phyloP scores from a whole-genome alignment of 495 filamentous ascomycete species.

The Hypomontagnella submonticulosa region DNA sequence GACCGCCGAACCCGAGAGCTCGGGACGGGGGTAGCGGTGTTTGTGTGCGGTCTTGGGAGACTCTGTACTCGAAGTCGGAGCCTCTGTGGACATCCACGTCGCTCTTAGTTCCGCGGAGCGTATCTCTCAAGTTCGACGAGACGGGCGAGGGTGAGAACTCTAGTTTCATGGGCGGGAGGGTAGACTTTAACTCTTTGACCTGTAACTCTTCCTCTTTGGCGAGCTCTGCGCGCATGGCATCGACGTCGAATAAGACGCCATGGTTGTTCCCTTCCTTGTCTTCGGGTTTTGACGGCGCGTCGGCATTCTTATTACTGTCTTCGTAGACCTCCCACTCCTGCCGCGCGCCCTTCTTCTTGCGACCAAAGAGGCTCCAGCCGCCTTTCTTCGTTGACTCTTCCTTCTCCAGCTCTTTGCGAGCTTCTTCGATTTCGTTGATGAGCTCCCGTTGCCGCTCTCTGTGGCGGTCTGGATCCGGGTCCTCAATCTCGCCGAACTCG shows the following conservation, averaged over 20 bases:
- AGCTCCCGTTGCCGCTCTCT: conserved; percentile 87
- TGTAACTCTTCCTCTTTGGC: conserved; percentile 75
- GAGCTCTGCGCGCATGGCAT: conserved; percentile 89
- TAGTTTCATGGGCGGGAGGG: conserved; percentile 88
- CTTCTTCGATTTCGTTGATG: conserved; percentile 96
- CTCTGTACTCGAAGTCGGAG: conserved; percentile 48
- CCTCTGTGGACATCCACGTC: conserved; percentile 49
- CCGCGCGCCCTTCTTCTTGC: conserved; percentile 79
- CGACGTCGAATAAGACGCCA: conserved; percentile 90
- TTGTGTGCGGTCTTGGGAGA: conserved; percentile 47
- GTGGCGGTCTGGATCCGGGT: conserved; percentile 95
- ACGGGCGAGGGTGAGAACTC: conserved; percentile 61
- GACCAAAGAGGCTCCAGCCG: conserved; percentile 79
- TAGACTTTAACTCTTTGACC: conserved; percentile 85
- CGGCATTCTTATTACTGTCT: conserved; percentile 53
- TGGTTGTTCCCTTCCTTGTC: conserved; percentile 61
- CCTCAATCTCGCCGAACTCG: conserved; percentile 97
- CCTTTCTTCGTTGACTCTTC: conserved; percentile 58
- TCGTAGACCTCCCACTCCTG: conserved; percentile 98
- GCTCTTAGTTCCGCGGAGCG: conserved; percentile 63
- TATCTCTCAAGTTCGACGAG: conserved; percentile 49
- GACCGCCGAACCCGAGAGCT: conserved; percentile 14
- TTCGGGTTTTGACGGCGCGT: conserved; percentile 49
- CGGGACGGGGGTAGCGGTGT: conserved; percentile 35
- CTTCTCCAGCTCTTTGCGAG: conserved; percentile 83